These are phyloP conservation scores for Ophiosphaerella narmari DNA, from an alignment of 2,329 filamentous ascomycete species.

Conservation along the genomic window DNA sequence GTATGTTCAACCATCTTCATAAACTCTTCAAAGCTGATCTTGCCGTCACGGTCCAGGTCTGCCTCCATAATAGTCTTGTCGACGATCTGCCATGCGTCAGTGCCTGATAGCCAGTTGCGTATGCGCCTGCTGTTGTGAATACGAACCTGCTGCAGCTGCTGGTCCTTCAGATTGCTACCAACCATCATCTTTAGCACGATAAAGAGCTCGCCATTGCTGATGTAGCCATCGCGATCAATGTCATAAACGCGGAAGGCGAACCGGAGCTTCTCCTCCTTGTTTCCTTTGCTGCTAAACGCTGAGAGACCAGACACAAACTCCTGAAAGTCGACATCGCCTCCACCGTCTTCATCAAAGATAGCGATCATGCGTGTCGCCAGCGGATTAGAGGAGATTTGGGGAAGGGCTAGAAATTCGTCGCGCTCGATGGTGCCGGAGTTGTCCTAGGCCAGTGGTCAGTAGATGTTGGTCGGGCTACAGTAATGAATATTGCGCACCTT, in stretches of 20 bases:
- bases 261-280: conserved; percentile 97
- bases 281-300: conserved; percentile 96
- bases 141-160: conserved; percentile 83
- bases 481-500: conserved; percentile 65
- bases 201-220: conserved; percentile 98
- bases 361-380: conserved; percentile 98
- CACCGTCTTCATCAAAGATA: conserved; percentile 98
- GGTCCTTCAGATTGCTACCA: conserved; percentile 97
- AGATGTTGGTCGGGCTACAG: not conserved
- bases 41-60: conserved; percentile 91
- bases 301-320: conserved; percentile 96
- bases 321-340: conserved; percentile 97
- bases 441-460: conserved; percentile 62
- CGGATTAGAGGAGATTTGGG: conserved; percentile 96
- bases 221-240: conserved; percentile 97
- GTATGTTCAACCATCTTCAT: conserved; percentile 98
- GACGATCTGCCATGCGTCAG: conserved; percentile 69
- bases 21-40: conserved; percentile 99
- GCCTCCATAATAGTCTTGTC: conserved; percentile 99
- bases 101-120: not conserved
- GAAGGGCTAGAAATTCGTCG: conserved; percentile 95
- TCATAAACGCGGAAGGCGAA: conserved; percentile 99
- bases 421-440: conserved; percentile 98
- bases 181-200: conserved; percentile 99
- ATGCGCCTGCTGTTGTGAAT: not conserved